phyloP scores from a whole-genome alignment of 1,284 basidiomycete genomes.

The Ceratorhiza oryzae-sativae region DNA sequence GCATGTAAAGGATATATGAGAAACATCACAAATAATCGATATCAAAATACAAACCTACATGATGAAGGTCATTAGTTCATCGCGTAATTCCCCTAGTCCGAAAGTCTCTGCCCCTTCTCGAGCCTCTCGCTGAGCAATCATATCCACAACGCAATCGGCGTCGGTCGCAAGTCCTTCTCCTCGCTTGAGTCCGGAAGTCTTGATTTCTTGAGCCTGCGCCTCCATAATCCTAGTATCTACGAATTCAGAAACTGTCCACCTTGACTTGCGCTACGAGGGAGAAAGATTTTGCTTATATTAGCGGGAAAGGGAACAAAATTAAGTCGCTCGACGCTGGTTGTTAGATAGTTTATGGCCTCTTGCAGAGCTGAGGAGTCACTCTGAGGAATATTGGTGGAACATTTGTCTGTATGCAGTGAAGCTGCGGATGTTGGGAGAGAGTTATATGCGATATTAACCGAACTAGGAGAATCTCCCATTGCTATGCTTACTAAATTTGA shows the following conservation, averaged over 20 bases:
- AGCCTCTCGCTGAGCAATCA: constrained; percentile 17
- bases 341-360: background rate
- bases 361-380: background rate
- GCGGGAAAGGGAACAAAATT: background rate
- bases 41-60: background rate
- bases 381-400: background rate
- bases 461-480: background rate
- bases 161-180: constrained; percentile 11
- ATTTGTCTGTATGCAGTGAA: background rate
- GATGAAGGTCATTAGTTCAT: constrained; percentile 26
- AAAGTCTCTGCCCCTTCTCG: constrained; percentile 11
- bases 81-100: background rate
- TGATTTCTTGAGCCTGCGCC: background rate
- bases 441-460: background rate
- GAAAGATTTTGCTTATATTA: background rate
- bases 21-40: too few relatives aligned
- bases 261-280: constrained; percentile 7
- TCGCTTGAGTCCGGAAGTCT: background rate
- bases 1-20: background rate
- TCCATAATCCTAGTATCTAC: background rate
- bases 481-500: constrained; percentile 1
- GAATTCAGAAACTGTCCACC: background rate
- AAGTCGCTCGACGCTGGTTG: background rate
- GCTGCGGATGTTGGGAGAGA: constrained; percentile 5
- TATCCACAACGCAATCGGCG: constrained; percentile 28